Evolutionary conservation across 768 basidiomycete species (phyloP).

Genomic region (Collybiopsis luxurians): DNA sequence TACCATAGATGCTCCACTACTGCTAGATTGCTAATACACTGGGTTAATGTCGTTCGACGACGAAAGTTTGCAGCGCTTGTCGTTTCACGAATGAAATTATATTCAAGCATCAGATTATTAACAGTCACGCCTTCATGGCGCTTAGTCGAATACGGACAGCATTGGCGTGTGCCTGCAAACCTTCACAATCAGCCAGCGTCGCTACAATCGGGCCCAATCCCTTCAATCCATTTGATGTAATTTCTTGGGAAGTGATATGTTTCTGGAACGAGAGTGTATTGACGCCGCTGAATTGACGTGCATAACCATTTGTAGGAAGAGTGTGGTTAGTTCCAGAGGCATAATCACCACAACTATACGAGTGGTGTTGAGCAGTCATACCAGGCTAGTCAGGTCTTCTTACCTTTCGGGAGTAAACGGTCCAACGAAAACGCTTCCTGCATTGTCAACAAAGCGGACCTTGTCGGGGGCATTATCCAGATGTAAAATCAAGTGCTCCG

Average conservation of each 20-base stretch:
- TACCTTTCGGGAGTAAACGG: slow-evolving; percentile 95
- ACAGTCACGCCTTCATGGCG: background rate
- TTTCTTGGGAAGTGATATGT: slow-evolving; percentile 95
- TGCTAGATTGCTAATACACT: background rate
- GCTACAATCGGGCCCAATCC: slow-evolving; percentile 84
- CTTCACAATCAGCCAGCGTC: slow-evolving; percentile 92
- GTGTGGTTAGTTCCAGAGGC: slow-evolving; percentile 99
- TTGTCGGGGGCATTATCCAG: slow-evolving; percentile 65
- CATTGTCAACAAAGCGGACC: slow-evolving; percentile 77
- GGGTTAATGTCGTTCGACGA: background rate
- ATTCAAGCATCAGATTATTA: too few relatives aligned
- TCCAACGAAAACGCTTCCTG: slow-evolving; percentile 96
- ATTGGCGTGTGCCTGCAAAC: slow-evolving; percentile 92
- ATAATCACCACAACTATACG: slow-evolving; percentile 89
- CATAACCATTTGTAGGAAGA: slow-evolving; percentile 93
- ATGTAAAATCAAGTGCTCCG: slow-evolving; percentile 95
- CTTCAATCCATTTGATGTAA: slow-evolving; percentile 74
- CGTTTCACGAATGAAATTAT: too few relatives aligned
- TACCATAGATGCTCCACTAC: background rate
- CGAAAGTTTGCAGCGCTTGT: background rate
- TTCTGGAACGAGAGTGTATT: slow-evolving; percentile 98
- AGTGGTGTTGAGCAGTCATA: background rate
- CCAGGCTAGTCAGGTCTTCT: slow-evolving; percentile 12
- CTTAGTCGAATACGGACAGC: slow-evolving; percentile 85
- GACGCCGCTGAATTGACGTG: slow-evolving; percentile 97